Base-by-base conservation (phyloP, 73 alveolate species). In the Paramecium tetraurelia region DNA sequence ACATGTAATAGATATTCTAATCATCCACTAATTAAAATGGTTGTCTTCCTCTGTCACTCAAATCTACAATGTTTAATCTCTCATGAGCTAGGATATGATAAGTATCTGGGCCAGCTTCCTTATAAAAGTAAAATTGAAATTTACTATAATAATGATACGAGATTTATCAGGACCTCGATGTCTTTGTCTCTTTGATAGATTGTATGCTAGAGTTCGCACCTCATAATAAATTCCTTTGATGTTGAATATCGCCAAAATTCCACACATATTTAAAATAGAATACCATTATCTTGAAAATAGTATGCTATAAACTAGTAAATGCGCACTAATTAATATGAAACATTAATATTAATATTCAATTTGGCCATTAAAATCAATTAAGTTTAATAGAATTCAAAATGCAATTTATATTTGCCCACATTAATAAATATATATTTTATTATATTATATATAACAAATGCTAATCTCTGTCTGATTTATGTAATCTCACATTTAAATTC, bases 91-190 rank as follows among this genome's bases (percentile, higher is more conserved):
- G 24, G 10, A 86, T 75, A 58, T 85, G 89, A 43, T 58, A 87
- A 11, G 77, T 68, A 68, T 83, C 48, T 43, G 75, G 85, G 40
- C 63, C 89, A 10, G 75, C 94, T 44, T 68, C 83, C 94, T 89
- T 53, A n/a, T 21, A 3, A 58, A 11, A 9, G 9, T 22, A 8
- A 8, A 24, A 35, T 44, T 3, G 16, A 20, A 58, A 8, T 20
- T 40, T 50, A 68, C 86, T 68, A 87, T 33, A 12, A 63, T 69
- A 1, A 63, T 20, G 20, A 58, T 86, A 7, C 35, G 22, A 33
- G 93, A 86, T 58, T 75, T 58, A 38, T 89, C 94, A 12, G 94
- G 94, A 35, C 94, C 94, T 89, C 94, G 71, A 63, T 89, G 94
- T 89, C 90, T 71, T 16, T 29, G 43, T 89, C 94, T 89, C 38